Evolutionary conservation across 495 filamentous ascomycete genomes (phyloP), one percentile per base, ranked within the genome.

Genomic region (Oleoguttula mirabilis): DNA sequence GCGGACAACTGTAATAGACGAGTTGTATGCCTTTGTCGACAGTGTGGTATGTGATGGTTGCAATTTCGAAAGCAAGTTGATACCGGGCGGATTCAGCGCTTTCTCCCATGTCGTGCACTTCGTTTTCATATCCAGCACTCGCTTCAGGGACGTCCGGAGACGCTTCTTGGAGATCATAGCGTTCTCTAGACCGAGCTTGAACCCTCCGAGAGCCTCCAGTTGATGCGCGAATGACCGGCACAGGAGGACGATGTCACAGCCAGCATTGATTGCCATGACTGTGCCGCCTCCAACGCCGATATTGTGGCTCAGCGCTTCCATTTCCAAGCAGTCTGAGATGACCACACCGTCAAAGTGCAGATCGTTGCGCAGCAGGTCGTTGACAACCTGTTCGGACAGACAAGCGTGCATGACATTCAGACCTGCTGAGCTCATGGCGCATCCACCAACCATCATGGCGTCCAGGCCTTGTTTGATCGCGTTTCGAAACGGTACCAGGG

Each of bases 301-400:
- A 48, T 93, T 88, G 48, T 87, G 82, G 38, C 80, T 81, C 11
- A 94, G 69, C 0, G 84, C 84, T 51, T 94, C 86, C 86, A 93
- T 94, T 59, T 93, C 86, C n/a, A 93, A 66, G 43, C 86, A 94
- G 54, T 94, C 86, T 0, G 85, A 92, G 32, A 94, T 82, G n/a
- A 85, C 84, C 5, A 94, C 86, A 2, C 86, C 86, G 43, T 84
- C 70, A 54, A 94, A 94, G 6, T 82, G 78, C 32, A 94, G 69
- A 47, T 92, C 83, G 36, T 79, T 78, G 14, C 86, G 71, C 12
- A 94, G 63, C 12, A 93, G 64, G 27, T 85, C 83, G 46, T 93
- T 82, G 16, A 94, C 82, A 4, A 94, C 84, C 54, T 92, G 85
- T 45, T 92, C 83, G 10, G 82, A 88, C 6, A 94, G 68, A 55